Percentiles rank a stretch among this genome's conserved stretches.
Conservation (phyloP, 345 rosid genomes). For the Lepidium didymum region DNA sequence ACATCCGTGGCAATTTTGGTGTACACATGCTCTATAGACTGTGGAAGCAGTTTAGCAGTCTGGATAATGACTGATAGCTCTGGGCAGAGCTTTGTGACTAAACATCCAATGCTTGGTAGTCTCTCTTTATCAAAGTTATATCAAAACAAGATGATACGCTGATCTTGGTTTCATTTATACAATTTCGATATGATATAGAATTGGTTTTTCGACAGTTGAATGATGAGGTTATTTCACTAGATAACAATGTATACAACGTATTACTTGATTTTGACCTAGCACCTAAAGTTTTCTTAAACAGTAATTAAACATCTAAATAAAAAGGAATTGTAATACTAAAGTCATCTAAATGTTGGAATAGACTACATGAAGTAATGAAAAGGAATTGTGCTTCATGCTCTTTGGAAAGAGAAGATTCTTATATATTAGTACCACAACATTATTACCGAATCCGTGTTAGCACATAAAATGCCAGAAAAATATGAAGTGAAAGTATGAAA, state of each 20-base stretch:
- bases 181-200: not conserved
- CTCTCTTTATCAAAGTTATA: not conserved
- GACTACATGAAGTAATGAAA: not conserved
- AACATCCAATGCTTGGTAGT: not conserved
- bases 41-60: not conserved
- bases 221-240: not conserved
- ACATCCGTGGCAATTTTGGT: not conserved
- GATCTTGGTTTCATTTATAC: not conserved
- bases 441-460: not conserved
- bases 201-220: not conserved
- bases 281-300: not conserved
- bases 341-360: not conserved
- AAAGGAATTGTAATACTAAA: not conserved
- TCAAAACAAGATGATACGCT: not conserved
- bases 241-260: not conserved
- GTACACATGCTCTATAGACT: not conserved
- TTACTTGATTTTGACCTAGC: not conserved
- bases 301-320: not conserved
- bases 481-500: not conserved
- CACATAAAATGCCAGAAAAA: not conserved
- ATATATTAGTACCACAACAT: not conserved
- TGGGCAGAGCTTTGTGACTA: not conserved
- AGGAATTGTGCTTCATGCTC: not conserved
- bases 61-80: not conserved
- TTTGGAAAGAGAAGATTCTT: not conserved